Percentiles rank a stretch among this genome's conserved stretches.
phyloP scores from a whole-genome alignment of 306 rosid genomes.

The Prunus fruticosa region DNA sequence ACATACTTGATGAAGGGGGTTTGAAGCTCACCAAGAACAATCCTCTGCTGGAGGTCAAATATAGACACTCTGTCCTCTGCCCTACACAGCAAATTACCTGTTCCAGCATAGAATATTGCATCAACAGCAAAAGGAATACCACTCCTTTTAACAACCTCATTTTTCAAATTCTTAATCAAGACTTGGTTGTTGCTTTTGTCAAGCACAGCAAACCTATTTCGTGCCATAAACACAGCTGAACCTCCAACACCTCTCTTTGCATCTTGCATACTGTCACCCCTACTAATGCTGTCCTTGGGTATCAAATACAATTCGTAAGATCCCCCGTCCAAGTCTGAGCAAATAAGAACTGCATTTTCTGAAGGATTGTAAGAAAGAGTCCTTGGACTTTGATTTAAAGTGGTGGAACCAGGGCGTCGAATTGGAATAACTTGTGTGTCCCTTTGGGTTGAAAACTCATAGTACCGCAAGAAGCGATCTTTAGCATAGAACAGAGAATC shows the following conservation, averaged over 20 bases:
- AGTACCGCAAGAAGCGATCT: constrained; percentile 82
- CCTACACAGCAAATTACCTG: constrained; percentile 80
- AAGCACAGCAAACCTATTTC: constrained; percentile 90
- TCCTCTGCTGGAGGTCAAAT: constrained; percentile 83
- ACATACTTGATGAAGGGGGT: constrained; percentile 85
- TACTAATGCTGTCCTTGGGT: constrained; percentile 66
- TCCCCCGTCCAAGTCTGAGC: constrained; percentile 90
- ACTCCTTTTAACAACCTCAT: constrained; percentile 72
- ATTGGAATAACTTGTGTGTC: constrained; percentile 81
- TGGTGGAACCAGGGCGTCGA: constrained; percentile 79
- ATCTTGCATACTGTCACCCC: constrained; percentile 77
- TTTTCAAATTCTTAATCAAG: constrained; percentile 61
- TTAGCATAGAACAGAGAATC: constrained; percentile 71
- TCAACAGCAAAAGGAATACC: constrained; percentile 66
- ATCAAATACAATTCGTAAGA: constrained; percentile 82
- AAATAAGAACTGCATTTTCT: constrained; percentile 84
- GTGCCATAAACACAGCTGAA: constrained; percentile 87
- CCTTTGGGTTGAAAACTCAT: constrained; percentile 74
- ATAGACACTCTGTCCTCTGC: constrained; percentile 79
- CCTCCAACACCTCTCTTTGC: constrained; percentile 92
- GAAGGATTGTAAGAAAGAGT: constrained; percentile 78
- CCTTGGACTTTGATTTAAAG: constrained; percentile 83
- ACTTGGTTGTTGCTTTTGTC: constrained; percentile 78
- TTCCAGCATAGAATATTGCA: constrained; percentile 90
- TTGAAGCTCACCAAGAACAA: constrained; percentile 75